phyloP scores from a whole-genome alignment of 2,329 filamentous ascomycete species.

The Hypoxylon sp. region DNA sequence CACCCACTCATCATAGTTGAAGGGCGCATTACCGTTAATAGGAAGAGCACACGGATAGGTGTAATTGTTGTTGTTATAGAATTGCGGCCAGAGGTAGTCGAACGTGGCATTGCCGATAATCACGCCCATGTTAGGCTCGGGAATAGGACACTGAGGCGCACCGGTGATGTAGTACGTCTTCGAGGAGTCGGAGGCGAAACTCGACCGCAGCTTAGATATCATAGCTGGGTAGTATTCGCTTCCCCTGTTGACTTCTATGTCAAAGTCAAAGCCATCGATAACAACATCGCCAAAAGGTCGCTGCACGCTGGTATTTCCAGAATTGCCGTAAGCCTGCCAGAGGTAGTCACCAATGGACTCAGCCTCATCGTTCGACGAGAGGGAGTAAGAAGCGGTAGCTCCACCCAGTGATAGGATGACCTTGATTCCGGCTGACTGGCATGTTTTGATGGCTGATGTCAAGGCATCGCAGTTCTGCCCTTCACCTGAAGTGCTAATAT shows the following conservation, averaged over 20 bases:
- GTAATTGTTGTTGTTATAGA: conserved; percentile 61
- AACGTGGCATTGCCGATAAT: conserved; percentile 57
- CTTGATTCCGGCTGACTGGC: conserved; percentile 56
- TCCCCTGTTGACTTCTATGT: conserved; percentile 58
- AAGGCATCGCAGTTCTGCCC: conserved; percentile 57
- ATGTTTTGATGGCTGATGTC: conserved; percentile 58
- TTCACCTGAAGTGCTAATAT: conserved; percentile 53
- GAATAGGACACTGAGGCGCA: conserved; percentile 61
- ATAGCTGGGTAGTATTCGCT: conserved; percentile 54
- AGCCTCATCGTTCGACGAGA: conserved; percentile 55
- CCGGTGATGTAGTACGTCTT: conserved; percentile 62
- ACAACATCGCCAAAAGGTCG: conserved; percentile 62
- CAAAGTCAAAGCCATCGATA: conserved; percentile 39
- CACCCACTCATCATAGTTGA: conserved; percentile 58
- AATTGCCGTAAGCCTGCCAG: conserved; percentile 61
- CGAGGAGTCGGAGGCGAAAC: conserved; percentile 52
- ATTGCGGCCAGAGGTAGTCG: conserved; percentile 61
- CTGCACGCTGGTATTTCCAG: conserved; percentile 50
- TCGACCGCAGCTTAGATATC: conserved; percentile 51
- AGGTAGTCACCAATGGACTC: conserved; percentile 58
- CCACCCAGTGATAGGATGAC: conserved; percentile 62
- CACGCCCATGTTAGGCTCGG: conserved; percentile 58
- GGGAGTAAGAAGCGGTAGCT: conserved; percentile 53
- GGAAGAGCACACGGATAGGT: conserved; percentile 54
- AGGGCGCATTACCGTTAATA: conserved; percentile 48